Percentiles rank a stretch among this genome's conserved stretches.
Conservation (phyloP, 306 rosid genomes). For the Benincasa hispida region DNA sequence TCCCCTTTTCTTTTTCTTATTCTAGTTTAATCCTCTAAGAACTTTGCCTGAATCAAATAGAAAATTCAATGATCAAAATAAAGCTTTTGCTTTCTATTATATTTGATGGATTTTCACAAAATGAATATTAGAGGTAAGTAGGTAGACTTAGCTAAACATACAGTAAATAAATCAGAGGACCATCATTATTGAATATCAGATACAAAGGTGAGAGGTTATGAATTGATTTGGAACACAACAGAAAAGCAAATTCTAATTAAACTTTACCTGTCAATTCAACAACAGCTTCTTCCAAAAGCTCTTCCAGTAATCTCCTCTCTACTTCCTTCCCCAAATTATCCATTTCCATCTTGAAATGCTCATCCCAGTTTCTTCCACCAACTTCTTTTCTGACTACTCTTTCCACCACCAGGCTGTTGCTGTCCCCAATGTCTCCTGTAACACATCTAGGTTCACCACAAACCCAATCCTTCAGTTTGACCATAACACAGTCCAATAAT, state of each 20-base stretch:
- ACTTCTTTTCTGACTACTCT: conserved; percentile 58
- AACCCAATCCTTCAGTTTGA: conserved; percentile 54
- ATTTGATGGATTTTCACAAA: neutral
- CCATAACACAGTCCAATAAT: conserved; percentile 52
- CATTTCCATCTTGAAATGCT: conserved; percentile 46
- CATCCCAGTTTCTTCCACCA: conserved; percentile 52
- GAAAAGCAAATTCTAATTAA: neutral
- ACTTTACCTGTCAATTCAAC: conserved; percentile 43
- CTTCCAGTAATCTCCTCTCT: conserved; percentile 50
- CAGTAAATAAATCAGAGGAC: neutral
- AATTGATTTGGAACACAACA: neutral
- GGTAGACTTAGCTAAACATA: neutral
- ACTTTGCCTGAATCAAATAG: neutral
- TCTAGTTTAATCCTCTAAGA: neutral
- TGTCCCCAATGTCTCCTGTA: conserved; percentile 47
- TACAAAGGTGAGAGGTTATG: neutral
- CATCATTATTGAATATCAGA: conserved; percentile 4
- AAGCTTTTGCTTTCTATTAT: neutral
- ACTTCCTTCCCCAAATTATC: conserved; percentile 57
- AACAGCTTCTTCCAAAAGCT: conserved; percentile 63
- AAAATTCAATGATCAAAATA: neutral
- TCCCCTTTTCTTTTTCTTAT: neutral
- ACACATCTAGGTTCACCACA: conserved; percentile 39
- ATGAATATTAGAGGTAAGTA: neutral
- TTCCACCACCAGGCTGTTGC: conserved; percentile 58